Base-by-base conservation (phyloP, 768 basidiomycete species). In the Leccinum pellstonianum region DNA sequence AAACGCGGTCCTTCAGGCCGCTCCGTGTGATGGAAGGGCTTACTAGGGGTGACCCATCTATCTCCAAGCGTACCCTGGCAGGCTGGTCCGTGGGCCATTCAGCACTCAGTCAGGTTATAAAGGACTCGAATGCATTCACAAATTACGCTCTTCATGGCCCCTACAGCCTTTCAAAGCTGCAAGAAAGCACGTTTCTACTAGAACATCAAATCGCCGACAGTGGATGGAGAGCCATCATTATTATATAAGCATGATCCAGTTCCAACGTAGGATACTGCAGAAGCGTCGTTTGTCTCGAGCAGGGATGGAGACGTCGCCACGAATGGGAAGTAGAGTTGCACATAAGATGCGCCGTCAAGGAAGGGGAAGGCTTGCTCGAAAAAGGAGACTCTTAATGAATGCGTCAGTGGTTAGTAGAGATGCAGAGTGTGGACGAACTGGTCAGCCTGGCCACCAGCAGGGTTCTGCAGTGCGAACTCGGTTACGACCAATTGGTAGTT, bases 321-420 rank as follows among this genome's bases (percentile, higher is more conserved):
- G 61, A 76, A 76, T 41, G 75, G 75, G 66, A 77, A 76, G 59
- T 76, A 76, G 50, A 77, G 67, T 14, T 65, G 31, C 5, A 76
- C 73, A 11, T 70, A 76, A 21, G 68, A 35, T 12, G 69, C 62
- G 1, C 43, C 17, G 29, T 76, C 75, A n/a, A 76, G 71, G 69
- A 77, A 77, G 15, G 68, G 1, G 33, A 76, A 74, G 4, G 75
- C 75, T 25, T 74, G 60, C 50, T 68, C 17, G 65, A 76, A 76
- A 61, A 73, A 76, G 12, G 67, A 4, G 31, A 75, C 56, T 59
- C 75, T 49, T 52, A 48, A 35, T 27, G 33, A 14, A 38, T 10
- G 0, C 6, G 37, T 70, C 52, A n/a, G n/a, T 12, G 15, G 10
- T 12, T 21, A 17, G 6, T 9, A 7, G 14, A 23, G 23, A 15